Evolutionary conservation across 208 protist genomes (phyloP), one percentile per base, ranked within the genome.

Genomic region (Wallacemonas rigidus): DNA sequence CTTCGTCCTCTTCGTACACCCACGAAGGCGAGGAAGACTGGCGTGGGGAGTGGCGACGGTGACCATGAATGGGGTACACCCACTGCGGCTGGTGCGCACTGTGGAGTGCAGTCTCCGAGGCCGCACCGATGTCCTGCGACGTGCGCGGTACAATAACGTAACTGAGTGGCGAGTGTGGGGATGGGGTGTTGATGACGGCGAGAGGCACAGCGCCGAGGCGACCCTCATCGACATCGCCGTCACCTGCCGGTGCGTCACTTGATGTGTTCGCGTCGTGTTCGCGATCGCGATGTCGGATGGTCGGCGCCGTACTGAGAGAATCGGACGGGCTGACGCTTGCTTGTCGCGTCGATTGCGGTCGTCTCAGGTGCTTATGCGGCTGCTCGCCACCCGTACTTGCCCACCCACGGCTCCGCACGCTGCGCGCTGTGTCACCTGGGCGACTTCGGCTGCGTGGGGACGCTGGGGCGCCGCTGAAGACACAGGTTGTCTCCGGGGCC

Each of bases 11-110:
- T 11, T 65, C 60, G 7, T 65, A 38, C 40, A 65, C 43, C 60
- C 60, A 65, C 43, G 60, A 65, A 3, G 60, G 60, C 11, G 15
- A 36, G 5, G 60, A 15, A n/a, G 60, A 65, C 43, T 65, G 60
- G 6, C 60, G 38, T 3, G 60, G 60, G n/a, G 60, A 65, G 60
- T 38, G 60, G 2, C 60, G 60, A 5, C 60, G 60, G 39, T 50
- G 60, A 14, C n/a, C 60, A 41, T 65, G 60, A 6, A 35, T 35
- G 5, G 43, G 60, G 43, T 41, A 65, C 4, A 41, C 8, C 11
- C 6, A n/a, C 17, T 36, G 57, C 57, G 9, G 60, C 7, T 38
- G 17, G 4, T 6, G 26, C 8, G 2, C 53, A n/a, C 6, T n/a
- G 53, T n/a, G 45, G 6, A 50, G 45, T 6, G 45, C 45, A 12